Conservation (phyloP, 2,329 filamentous ascomycete species). For the Cercospora beticola region DNA sequence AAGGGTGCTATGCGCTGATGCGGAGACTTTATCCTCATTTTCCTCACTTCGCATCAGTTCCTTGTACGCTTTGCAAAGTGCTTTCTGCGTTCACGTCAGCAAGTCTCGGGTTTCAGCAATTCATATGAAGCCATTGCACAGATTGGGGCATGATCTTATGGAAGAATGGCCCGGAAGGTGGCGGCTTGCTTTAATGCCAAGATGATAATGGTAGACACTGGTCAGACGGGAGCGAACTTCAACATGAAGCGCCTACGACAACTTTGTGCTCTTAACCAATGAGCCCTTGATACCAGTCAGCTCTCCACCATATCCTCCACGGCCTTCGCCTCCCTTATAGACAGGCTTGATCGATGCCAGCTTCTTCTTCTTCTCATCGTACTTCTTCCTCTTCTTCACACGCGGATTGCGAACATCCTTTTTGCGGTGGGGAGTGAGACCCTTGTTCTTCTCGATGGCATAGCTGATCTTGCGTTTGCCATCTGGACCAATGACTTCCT, state of each 20-base stretch:
- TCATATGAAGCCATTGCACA: not conserved
- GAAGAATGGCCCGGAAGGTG: not conserved
- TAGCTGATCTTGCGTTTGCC: conserved; percentile 93
- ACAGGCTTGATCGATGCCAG: conserved; percentile 78
- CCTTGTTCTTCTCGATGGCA: conserved; percentile 96
- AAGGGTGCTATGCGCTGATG: not conserved
- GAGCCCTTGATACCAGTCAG: conserved; percentile 92
- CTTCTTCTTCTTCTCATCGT: conserved; percentile 97
- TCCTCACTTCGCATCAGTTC: not conserved
- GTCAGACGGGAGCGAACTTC: not conserved
- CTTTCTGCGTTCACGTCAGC: not conserved
- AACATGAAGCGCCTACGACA: conserved; percentile 53
- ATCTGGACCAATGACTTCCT: conserved; percentile 71
- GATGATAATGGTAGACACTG: not conserved
- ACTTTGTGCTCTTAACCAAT: conserved; percentile 87
- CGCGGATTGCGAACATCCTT: conserved; percentile 94
- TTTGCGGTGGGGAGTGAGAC: conserved; percentile 80
- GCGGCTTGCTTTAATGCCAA: not conserved
- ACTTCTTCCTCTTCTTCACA: conserved; percentile 98
- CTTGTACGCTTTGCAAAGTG: not conserved
- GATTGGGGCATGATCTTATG: not conserved
- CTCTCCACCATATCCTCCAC: conserved; percentile 86
- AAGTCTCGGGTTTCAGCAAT: not conserved
- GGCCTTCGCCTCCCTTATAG: conserved; percentile 82
- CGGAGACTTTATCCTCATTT: not conserved